Evolutionary conservation across 805 yeast species (phyloP), one percentile per base, ranked within the genome.

Genomic region (Osmozyma mogii): DNA sequence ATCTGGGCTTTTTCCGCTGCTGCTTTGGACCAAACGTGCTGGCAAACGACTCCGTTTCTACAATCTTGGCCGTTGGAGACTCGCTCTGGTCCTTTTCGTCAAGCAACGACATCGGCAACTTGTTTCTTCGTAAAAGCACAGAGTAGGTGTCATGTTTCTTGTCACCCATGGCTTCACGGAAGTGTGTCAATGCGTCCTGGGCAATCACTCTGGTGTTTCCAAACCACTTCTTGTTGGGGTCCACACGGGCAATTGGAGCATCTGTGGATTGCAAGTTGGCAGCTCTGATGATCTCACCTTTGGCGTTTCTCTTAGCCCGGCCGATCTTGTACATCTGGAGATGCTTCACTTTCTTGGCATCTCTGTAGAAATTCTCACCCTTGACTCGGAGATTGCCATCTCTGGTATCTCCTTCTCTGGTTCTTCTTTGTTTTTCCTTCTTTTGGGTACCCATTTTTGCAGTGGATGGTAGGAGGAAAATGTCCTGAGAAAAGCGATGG

Each of bases 131-230:
- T 52, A 89, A 60, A 35, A 89, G 61, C 24, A 89, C 95, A 49
- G 88, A 94, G 54, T 87, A 89, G 2, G 77, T 56, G 49, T 89
- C 94, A 43, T 78, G 68, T 46, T 79, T 72, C 47, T 81, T 82
- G 38, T 80, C 94, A 27, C 92, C 94, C 62, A 89, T 69, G 6
- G 96, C 96, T 43, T 84, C 92, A 54, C 98, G 72, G 64, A 89
- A 89, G 61, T 92, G 97, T 17, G 81, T 67, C 47, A 89, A 65
- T 2, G 97, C 96, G 66, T 92, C 96, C 56, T 89, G 98, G 4
- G 96, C 89, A 50, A 89, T 89, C 23, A 89, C 98, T 51, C 98
- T 75, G 9, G 98, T 85, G 59, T 87, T 92, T 28, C 96, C 96
- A 52, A 92, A 92, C 98, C 97, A 89, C 52, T 94, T 75, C 56